phyloP scores from a whole-genome alignment of 176 grass and related monocot species.

The Saccharum officinarum region DNA sequence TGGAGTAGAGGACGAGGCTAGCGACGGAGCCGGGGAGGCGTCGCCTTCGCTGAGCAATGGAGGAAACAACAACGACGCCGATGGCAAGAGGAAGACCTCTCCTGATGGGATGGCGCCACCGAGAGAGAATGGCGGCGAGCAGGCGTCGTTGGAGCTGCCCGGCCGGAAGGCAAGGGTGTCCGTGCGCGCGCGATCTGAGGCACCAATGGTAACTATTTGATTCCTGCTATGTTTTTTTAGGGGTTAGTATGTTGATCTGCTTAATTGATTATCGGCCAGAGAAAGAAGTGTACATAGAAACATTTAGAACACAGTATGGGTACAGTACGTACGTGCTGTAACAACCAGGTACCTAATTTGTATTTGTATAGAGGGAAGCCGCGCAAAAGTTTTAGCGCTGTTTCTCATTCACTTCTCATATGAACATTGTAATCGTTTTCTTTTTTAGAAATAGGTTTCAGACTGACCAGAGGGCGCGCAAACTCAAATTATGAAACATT shows the following conservation, averaged over 20 bases:
- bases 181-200: conserved; percentile 85
- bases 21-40: conserved; percentile 17
- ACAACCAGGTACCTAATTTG: neutral
- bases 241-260: neutral
- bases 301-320: neutral
- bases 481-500: neutral
- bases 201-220: conserved; percentile 65
- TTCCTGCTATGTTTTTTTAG: neutral
- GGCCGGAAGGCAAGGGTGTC: conserved; percentile 85
- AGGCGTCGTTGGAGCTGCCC: conserved; percentile 56
- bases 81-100: conserved; percentile 1
- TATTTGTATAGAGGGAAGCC: neutral
- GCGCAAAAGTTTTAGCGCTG: neutral
- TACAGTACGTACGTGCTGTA: neutral
- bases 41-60: conserved; percentile 37
- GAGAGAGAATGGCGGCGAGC: conserved; percentile 36
- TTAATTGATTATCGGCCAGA: neutral
- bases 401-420: neutral
- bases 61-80: conserved; percentile 4
- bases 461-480: neutral
- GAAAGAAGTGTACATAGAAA: too few species aligned
- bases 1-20: conserved; percentile 37
- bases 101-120: neutral
- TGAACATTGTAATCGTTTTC: neutral
- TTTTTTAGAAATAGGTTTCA: neutral